Percentiles rank a stretch among this genome's conserved stretches.
Conservation (phyloP, 371 early-diverging fungal genomes). For the Dinochytrium kinnereticum region DNA sequence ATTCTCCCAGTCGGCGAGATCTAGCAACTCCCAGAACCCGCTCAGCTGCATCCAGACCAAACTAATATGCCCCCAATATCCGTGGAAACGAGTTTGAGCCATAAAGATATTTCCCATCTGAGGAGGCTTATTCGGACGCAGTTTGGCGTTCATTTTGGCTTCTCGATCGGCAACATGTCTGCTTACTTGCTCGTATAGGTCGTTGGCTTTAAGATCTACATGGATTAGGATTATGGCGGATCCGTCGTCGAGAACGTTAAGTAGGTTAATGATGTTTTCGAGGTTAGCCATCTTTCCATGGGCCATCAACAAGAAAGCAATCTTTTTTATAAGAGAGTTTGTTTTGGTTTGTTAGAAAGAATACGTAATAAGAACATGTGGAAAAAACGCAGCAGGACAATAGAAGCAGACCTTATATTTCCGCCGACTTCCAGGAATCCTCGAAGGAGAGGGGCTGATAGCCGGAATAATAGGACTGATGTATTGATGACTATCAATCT, state of each 20-base stretch:
- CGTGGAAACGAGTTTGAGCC: constrained; percentile 29
- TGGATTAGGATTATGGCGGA: constrained; percentile 48
- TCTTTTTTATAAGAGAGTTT: constrained; percentile 4
- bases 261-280: constrained; percentile 12
- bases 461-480: constrained; percentile 13
- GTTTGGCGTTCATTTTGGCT: background rate
- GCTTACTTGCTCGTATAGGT: constrained; percentile 6
- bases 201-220: constrained; percentile 29
- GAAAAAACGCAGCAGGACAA: too few relatives aligned
- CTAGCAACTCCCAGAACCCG: constrained; percentile 51
- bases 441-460: background rate
- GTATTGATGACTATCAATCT: constrained; percentile 40
- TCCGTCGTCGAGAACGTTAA: constrained; percentile 26
- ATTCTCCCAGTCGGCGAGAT: constrained; percentile 54
- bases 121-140: background rate
- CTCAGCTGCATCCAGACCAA: constrained; percentile 21
- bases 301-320: constrained; percentile 50
- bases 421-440: constrained; percentile 28
- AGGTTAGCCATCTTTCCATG: constrained; percentile 32
- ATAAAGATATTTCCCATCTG: constrained; percentile 40
- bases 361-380: too few relatives aligned
- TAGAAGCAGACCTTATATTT: constrained; percentile 22
- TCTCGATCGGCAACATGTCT: constrained; percentile 16
- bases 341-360: background rate
- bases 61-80: constrained; percentile 48